Base-by-base conservation (phyloP, 2,329 filamentous ascomycete genomes). In the Colletotrichum spaethianum region DNA sequence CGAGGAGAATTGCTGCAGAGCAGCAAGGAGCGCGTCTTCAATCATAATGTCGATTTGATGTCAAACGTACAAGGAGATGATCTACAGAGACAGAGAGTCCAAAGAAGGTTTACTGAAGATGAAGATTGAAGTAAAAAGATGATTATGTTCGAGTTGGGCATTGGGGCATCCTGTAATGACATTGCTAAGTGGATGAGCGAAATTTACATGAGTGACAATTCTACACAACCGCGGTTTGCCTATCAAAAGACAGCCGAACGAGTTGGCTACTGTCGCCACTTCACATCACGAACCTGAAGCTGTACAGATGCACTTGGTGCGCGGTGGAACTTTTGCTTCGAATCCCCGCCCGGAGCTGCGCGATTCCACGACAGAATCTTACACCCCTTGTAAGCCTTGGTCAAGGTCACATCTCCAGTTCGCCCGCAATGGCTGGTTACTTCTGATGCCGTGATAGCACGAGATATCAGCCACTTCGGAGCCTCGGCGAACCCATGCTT, bases 21-120 rank as follows among this genome's bases (percentile, higher is more conserved):
- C 46, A 50, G n/a, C n/a, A 50, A 50, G 46, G 46, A 50, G n/a
- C 46, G 46, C 20, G n/a, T 50, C 46, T 50, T 50, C n/a, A 14
- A 50, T 50, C n/a, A 50, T 50, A 23, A 50, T 50, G 20, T 50
- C 18, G 20, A 50, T 3, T 50, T 33, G 31, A 33, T 33, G 4
- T 33, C 31, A 33, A 33, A 33, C 31, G 31, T 33, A 33, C 31
- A 33, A 33, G 31, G 31, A 33, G 31, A 33, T 33, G 31, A 33
- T 33, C 31, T 33, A 8, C 31, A 33, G 31, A 50, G 46, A 50
- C n/a, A 14, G 46, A 50, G 46, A 50, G n/a, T 23, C 26, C n/a
- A 50, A 12, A 50, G n/a, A 50, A 9, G 46, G 46, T 5, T n/a
- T n/a, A n/a, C n/a, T n/a, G 14, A 50, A 23, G 46, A 23, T 50